A percentile compares a stretch with the other conserved stretches of the same genome.
Conservation (phyloP, 345 rosid genomes). For the Eucalyptus curtisii region DNA sequence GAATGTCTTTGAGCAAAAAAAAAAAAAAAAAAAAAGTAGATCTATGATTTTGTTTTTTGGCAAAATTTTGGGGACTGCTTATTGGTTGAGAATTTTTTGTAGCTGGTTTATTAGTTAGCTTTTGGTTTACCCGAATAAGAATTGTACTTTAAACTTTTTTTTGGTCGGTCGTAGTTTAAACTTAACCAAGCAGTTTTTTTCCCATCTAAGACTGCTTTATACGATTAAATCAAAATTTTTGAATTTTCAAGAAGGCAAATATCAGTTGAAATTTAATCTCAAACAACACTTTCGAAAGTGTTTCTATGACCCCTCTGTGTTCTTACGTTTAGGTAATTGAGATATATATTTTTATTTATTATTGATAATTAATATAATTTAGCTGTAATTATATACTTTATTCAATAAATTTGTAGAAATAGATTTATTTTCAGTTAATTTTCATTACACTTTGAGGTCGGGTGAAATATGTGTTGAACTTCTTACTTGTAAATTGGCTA, state of each 20-base stretch:
- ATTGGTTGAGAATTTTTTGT: background rate
- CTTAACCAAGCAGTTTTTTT: background rate
- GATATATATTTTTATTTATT: background rate
- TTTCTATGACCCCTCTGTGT: background rate
- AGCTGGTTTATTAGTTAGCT: background rate
- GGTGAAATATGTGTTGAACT: background rate
- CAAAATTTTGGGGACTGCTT: too few species aligned
- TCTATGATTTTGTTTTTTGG: too few species aligned
- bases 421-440: background rate
- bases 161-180: too few species aligned
- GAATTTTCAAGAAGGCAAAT: background rate
- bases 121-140: background rate
- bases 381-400: background rate
- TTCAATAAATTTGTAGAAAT: background rate
- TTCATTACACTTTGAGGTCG: rapidly evolving
- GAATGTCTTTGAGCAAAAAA: too few species aligned
- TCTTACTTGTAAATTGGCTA: background rate
- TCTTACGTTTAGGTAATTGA: background rate
- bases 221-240: too few species aligned
- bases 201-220: background rate
- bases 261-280: background rate
- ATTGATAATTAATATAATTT: background rate
- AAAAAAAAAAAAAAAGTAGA: too few species aligned
- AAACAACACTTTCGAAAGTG: background rate
- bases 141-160: background rate